phyloP scores from a whole-genome alignment of 208 protist genomes.

The Trypanosoma conorhini region DNA sequence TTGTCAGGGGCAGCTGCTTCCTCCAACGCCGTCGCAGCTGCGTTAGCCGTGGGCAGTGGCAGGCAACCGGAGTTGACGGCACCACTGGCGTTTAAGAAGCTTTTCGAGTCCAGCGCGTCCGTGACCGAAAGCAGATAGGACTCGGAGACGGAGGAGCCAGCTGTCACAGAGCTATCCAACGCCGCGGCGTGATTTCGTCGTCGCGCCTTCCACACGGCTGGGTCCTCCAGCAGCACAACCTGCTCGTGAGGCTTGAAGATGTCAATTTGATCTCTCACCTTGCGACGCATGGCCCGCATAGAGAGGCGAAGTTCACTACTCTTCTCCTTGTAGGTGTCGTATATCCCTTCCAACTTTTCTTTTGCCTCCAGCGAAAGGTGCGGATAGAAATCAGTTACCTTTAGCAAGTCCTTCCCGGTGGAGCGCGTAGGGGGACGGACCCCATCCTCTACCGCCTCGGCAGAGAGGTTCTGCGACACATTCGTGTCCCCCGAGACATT shows the following conservation, averaged over 20 bases:
- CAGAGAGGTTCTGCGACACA: neutral
- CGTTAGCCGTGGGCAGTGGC: neutral
- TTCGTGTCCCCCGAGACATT: neutral
- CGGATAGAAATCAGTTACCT: neutral
- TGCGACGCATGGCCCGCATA: constrained; percentile 9
- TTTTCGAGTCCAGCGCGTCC: neutral
- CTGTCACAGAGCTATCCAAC: neutral
- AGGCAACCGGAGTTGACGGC: neutral
- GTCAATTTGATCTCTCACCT: constrained; percentile 10
- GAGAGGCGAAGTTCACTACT: constrained; percentile 13
- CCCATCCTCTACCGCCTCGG: neutral
- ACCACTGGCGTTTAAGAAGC: neutral
- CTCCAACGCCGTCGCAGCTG: neutral
- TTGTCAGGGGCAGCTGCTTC: neutral
- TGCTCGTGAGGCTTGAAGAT: constrained; percentile 8
- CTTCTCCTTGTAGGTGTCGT: constrained; percentile 7
- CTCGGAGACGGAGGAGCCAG: neutral
- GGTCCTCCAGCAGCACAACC: constrained; percentile 13
- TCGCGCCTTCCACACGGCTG: constrained; percentile 7
- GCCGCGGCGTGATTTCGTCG: neutral
- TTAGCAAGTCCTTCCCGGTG: neutral
- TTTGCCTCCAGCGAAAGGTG: constrained; percentile 9
- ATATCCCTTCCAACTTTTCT: constrained; percentile 11
- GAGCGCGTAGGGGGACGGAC: neutral
- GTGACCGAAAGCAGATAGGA: neutral